A percentile compares a stretch with the other conserved stretches of the same genome.
Evolutionary conservation across 768 basidiomycete genomes (phyloP).

Genomic region (Leccinellum rugosiceps): DNA sequence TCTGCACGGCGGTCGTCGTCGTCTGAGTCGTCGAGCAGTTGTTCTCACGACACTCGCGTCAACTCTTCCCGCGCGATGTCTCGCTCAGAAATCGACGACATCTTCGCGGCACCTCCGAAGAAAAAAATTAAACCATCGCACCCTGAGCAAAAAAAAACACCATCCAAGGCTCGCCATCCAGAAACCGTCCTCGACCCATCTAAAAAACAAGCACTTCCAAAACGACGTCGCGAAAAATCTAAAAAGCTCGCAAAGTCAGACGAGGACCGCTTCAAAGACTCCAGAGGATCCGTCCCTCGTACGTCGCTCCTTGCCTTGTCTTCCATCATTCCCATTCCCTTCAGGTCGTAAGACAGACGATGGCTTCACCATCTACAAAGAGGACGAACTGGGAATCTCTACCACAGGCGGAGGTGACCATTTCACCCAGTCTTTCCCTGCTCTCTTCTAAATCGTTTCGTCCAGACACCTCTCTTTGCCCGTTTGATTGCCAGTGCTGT

Average conservation of each 20-base stretch:
- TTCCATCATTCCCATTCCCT: constrained; percentile 11
- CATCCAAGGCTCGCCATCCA: constrained; percentile 26
- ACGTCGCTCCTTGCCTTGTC: constrained; percentile 29
- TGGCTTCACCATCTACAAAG: constrained; percentile 77
- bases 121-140: constrained; percentile 32
- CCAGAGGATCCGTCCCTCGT: constrained; percentile 72
- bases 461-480: constrained; percentile 78
- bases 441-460: constrained; percentile 20
- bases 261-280: constrained; percentile 63
- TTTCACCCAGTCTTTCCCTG: constrained; percentile 1
- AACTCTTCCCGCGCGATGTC: constrained; percentile 31
- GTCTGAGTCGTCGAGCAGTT: constrained; percentile 10
- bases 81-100: constrained; percentile 82
- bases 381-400: constrained; percentile 73
- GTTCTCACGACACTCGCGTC: constrained; percentile 14
- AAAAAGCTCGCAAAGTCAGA: constrained; percentile 28
- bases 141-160: background rate
- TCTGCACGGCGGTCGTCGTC: constrained; percentile 10
- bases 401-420: constrained; percentile 68
- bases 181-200: constrained; percentile 72
- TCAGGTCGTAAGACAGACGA: constrained; percentile 77
- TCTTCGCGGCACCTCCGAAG: constrained; percentile 60
- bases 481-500: constrained; percentile 91
- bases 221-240: constrained; percentile 26
- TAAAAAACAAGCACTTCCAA: constrained; percentile 30